Conservation (phyloP, 1,284 basidiomycete genomes). For the Binderoboletus segoi region DNA sequence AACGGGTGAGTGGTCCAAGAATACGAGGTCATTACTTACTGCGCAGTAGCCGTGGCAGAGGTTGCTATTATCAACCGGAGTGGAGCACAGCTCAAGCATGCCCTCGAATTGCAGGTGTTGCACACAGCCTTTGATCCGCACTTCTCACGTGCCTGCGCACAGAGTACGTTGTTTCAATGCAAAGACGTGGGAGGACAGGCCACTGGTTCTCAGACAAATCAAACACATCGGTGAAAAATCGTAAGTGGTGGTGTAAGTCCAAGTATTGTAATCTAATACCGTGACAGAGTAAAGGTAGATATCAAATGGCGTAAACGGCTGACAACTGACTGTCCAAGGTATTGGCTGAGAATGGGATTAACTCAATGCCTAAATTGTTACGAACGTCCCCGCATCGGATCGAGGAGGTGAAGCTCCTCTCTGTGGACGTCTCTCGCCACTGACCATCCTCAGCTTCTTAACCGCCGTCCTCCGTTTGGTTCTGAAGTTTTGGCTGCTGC, state of each 20-base stretch:
- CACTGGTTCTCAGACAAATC: constrained; percentile 76
- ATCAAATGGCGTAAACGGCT: background rate
- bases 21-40: constrained; percentile 5
- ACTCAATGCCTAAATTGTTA: constrained; percentile 58
- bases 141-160: constrained; percentile 6
- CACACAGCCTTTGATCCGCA: background rate
- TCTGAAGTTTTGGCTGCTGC: constrained; percentile 61
- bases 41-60: constrained; percentile 66
- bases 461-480: constrained; percentile 74
- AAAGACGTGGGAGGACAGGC: constrained; percentile 85
- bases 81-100: constrained; percentile 67
- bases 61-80: constrained; percentile 62
- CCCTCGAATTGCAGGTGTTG: constrained; percentile 64
- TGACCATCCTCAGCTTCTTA: constrained; percentile 58
- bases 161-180: constrained; percentile 74
- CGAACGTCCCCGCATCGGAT: constrained; percentile 59
- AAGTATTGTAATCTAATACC: constrained; percentile 3
- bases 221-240: constrained; percentile 86
- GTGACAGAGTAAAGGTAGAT: constrained; percentile 55
- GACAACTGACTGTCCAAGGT: constrained; percentile 47
- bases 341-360: constrained; percentile 71
- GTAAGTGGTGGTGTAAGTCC: constrained; percentile 44
- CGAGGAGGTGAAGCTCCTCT: constrained; percentile 55
- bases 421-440: background rate
- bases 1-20: constrained; percentile 47